Evolutionary conservation across 73 alveolate species (phyloP), one percentile per base, ranked within the genome.

Genomic region (Effrenium voratum): DNA sequence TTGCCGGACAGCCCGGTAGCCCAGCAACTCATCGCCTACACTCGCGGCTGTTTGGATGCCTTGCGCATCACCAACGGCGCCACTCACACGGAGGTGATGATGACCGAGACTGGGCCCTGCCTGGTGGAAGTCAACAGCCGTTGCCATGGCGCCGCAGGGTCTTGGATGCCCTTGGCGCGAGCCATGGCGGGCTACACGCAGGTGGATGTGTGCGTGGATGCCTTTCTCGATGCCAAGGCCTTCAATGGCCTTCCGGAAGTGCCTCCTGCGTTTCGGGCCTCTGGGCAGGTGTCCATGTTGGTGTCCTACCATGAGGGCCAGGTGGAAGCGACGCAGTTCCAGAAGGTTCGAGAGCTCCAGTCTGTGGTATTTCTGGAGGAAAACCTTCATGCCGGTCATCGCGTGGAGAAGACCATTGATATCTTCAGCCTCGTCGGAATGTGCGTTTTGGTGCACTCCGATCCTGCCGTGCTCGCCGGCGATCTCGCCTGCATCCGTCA

Each of bases 1-100:
- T 41, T 43, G 32, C 43, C 87, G 1, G 97, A 90, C 59, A 43
- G 47, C 52, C 59, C 86, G 12, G 87, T 90, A 55, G 97, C 97
- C n/a, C 52, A 12, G 73, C 55, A 82, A 50, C 50, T 82, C n/a
- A 90, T 90, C 43, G 76, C 52, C 38, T 90, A 90, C 87, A 90
- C 87, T 55, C 63, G 46, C 19, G 97, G 97, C 59, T 90, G 97
- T 57, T 34, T 90, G 55, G 97, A 66, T 46, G 87, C 97, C 87
- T 57, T 90, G 38, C 43, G 46, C 44, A 50, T 90, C 73, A 90
- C 97, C 87, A 70, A 90, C 49, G 97, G 97, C 40, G 97, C 97
- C 38, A 90, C 97, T 22, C 97, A 90, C 75, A 90, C 97, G 34
- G 97, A 90, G 87, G 97, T 90, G 57, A 90, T 90, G 97, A 90